These are phyloP conservation scores for Aspergillus bridgeri DNA, from an alignment of 495 filamentous ascomycete genomes.

Conservation along the genomic window DNA sequence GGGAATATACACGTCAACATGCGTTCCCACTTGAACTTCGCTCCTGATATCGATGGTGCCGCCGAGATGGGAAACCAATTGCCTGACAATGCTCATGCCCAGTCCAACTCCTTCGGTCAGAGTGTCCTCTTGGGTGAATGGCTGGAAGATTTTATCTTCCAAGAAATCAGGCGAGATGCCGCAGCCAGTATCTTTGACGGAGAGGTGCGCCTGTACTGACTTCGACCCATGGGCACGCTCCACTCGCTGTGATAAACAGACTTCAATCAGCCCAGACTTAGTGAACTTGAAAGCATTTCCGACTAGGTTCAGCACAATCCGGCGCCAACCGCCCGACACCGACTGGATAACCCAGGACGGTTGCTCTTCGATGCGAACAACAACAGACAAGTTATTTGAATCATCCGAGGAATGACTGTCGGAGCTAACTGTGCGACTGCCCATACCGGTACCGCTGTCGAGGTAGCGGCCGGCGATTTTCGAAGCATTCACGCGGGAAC, in stretches of 20 bases:
- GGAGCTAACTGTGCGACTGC: not conserved
- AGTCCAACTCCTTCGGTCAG: conserved; percentile 65
- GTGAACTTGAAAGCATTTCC: conserved; percentile 76
- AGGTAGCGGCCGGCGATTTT: conserved; percentile 16
- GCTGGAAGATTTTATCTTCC: conserved; percentile 61
- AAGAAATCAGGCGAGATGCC: conserved; percentile 70
- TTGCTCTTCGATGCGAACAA: conserved; percentile 53
- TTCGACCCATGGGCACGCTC: conserved; percentile 15
- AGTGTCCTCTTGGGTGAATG: conserved; percentile 69
- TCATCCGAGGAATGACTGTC: conserved; percentile 1
- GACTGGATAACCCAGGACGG: conserved; percentile 52
- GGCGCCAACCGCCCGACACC: conserved; percentile 59
- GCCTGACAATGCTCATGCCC: conserved; percentile 65
- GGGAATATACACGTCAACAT: conserved; percentile 52
- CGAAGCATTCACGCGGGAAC: conserved; percentile 10
- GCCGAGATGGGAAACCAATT: conserved; percentile 57
- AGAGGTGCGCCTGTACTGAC: conserved; percentile 34
- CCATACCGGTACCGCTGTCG: conserved; percentile 17
- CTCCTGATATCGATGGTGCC: conserved; percentile 60
- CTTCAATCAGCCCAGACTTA: conserved; percentile 52
- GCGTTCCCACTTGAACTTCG: conserved; percentile 53
- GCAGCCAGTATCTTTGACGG: conserved; percentile 61
- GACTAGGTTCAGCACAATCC: conserved; percentile 69
- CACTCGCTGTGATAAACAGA: conserved; percentile 41
- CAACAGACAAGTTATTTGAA: conserved; percentile 37